These are phyloP conservation scores for Dalbergia cochinchinensis DNA, from an alignment of 306 rosid genomes.

Conservation along the genomic window DNA sequence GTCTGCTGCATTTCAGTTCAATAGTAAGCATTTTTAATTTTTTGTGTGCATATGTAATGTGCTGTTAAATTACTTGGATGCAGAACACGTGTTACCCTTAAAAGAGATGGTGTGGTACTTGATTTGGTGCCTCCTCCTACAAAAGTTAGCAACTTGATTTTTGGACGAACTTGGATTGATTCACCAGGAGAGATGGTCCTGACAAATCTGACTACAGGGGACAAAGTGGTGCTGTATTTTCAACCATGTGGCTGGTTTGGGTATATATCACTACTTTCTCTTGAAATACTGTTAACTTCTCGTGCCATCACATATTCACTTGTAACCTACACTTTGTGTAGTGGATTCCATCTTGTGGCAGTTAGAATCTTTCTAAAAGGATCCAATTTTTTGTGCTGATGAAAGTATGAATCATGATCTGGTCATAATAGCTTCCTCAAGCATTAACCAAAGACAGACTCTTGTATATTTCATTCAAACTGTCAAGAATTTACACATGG, in stretches of 20 bases:
- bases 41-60: conserved; percentile 19
- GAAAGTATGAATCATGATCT: background rate
- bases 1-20: conserved; percentile 8
- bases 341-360: background rate
- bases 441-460: background rate
- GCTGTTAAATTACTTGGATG: conserved; percentile 38
- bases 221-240: conserved; percentile 87
- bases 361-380: background rate
- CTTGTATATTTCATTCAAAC: background rate
- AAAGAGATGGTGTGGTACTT: conserved; percentile 75
- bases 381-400: background rate
- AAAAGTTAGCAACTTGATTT: conserved; percentile 85
- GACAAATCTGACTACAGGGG: conserved; percentile 81
- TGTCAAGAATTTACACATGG: background rate
- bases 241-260: conserved; percentile 99
- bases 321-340: conserved; percentile 6
- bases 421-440: background rate
- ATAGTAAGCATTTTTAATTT: conserved; percentile 26
- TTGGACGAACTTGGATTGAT: conserved; percentile 94
- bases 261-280: conserved; percentile 51
- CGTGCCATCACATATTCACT: conserved; percentile 22
- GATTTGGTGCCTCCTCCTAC: conserved; percentile 94
- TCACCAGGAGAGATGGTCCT: conserved; percentile 87
- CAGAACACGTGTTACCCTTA: conserved; percentile 92
- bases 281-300: conserved; percentile 31